Evolutionary conservation across 805 yeast genomes (phyloP).

Genomic region (Cyberlindnera japonica): DNA sequence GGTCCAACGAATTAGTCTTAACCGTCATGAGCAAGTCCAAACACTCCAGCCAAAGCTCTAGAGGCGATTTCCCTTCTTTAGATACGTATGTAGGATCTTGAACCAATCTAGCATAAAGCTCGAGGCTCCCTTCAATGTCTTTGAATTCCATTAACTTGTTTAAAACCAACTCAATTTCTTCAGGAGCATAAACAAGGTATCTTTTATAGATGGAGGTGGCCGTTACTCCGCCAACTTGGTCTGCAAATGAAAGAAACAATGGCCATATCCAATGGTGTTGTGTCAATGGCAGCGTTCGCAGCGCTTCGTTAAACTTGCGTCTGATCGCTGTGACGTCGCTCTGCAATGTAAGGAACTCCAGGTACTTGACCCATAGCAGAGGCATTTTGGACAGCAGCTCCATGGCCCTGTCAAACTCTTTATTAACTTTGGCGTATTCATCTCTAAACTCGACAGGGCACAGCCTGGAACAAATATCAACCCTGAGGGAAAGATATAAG

Average conservation of each 20-base stretch:
- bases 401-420: conserved; percentile 46
- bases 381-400: conserved; percentile 42
- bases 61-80: conserved; percentile 38
- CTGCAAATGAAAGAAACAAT: conserved; percentile 47
- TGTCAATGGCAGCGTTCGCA: conserved; percentile 44
- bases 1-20: conserved; percentile 5
- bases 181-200: conserved; percentile 30
- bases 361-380: conserved; percentile 48
- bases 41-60: conserved; percentile 46
- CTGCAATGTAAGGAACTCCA: conserved; percentile 38
- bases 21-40: conserved; percentile 35
- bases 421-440: conserved; percentile 36
- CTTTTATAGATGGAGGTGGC: conserved; percentile 29
- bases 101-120: conserved; percentile 34
- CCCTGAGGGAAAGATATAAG: conserved; percentile 41
- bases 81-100: conserved; percentile 34
- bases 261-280: conserved; percentile 58
- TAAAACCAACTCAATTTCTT: conserved; percentile 32
- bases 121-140: conserved; percentile 28
- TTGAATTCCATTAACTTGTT: conserved; percentile 33
- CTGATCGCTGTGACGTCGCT: conserved; percentile 38
- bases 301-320: conserved; percentile 44
- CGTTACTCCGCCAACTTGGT: conserved; percentile 37
- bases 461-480: conserved; percentile 27
- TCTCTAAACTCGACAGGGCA: conserved; percentile 29